Evolutionary conservation across 345 rosid genomes (phyloP).

Genomic region (Fremontodendron californicum): DNA sequence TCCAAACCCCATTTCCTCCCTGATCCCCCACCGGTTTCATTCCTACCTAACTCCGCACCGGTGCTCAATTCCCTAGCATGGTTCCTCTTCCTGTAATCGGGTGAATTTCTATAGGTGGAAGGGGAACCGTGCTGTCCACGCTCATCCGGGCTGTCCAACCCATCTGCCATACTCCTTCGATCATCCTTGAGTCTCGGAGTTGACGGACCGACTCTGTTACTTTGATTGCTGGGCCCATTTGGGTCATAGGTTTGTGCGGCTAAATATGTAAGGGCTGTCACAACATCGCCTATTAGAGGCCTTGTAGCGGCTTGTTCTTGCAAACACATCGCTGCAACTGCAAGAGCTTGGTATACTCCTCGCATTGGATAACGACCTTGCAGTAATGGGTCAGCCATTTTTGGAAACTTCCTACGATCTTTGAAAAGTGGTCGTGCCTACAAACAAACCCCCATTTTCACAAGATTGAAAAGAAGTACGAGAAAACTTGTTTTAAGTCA

Average conservation of each 20-base stretch:
- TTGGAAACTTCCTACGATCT: constrained; percentile 93
- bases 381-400: constrained; percentile 90
- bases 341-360: constrained; percentile 96
- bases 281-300: constrained; percentile 94
- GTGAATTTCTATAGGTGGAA: constrained; percentile 69
- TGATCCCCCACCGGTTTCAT: constrained; percentile 66
- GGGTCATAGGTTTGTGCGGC: constrained; percentile 93
- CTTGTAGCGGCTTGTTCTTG: constrained; percentile 99
- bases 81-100: constrained; percentile 73
- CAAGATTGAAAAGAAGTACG: constrained; percentile 2
- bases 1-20: constrained; percentile 78
- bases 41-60: constrained; percentile 53
- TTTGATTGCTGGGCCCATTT: constrained; percentile 46
- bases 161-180: constrained; percentile 57
- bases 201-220: constrained; percentile 66
- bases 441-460: constrained; percentile 14
- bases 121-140: constrained; percentile 62
- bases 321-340: constrained; percentile 98
- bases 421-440: constrained; percentile 96
- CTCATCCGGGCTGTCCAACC: constrained; percentile 71
- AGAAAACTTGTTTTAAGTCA: constrained; percentile 2
- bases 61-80: constrained; percentile 49
- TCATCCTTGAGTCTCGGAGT: constrained; percentile 66
- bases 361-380: constrained; percentile 94
- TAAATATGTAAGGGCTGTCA: constrained; percentile 89